Conservation (phyloP, 106 monocot genomes). For the Allium sativum region DNA sequence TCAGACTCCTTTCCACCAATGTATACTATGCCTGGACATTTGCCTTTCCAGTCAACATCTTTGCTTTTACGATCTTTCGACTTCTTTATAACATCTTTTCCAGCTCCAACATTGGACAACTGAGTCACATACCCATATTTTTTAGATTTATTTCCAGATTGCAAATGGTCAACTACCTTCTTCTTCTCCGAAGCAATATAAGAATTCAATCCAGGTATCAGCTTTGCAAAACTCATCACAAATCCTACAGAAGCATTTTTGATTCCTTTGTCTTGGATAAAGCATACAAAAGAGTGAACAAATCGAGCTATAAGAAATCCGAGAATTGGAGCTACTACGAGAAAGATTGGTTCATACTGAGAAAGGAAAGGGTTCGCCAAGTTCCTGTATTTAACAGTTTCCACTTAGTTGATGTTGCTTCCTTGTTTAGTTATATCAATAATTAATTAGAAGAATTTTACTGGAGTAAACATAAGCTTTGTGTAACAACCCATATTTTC, state of each 20-base stretch:
- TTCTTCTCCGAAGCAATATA: conserved; percentile 84
- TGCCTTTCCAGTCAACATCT: conserved; percentile 80
- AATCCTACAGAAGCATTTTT: conserved; percentile 33
- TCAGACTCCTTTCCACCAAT: conserved; percentile 80
- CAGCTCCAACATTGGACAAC: conserved; percentile 63
- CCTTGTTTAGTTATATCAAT: no score
- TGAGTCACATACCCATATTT: conserved; percentile 51
- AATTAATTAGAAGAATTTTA: no score
- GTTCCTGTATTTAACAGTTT: no score
- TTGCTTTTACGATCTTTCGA: conserved; percentile 55
- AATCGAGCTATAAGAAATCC: conserved; percentile 47
- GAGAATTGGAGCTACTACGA: conserved; percentile 47
- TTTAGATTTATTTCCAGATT: conserved; percentile 52
- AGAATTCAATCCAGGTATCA: conserved; percentile 57
- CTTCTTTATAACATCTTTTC: conserved; percentile 40
- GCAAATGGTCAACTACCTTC: conserved; percentile 78
- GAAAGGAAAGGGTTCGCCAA: conserved; percentile 60
- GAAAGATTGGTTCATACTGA: conserved; percentile 63
- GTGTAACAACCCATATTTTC: no score
- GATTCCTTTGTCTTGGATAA: conserved; percentile 47
- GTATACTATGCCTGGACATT: conserved; percentile 98
- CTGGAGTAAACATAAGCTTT: no score
- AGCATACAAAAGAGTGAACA: conserved; percentile 30
- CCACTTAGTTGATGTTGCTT: no score
- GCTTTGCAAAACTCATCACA: conserved; percentile 38